Evolutionary conservation across 2,329 filamentous ascomycete genomes (phyloP).

Genomic region (Alternaria metachromatica): DNA sequence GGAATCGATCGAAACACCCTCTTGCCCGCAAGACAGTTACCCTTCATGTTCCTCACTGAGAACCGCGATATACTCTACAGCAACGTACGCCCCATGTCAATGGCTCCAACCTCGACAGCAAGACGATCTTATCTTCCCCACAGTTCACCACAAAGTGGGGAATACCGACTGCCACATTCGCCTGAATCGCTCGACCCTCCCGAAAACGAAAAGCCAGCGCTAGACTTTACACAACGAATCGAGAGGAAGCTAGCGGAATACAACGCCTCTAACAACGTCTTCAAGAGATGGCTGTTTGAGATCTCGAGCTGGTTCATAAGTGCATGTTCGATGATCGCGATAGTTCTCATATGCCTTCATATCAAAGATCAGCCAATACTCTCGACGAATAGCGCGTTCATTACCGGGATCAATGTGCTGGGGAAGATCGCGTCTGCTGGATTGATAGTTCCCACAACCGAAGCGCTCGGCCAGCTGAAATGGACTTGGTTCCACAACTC

Average conservation of each 20-base stretch:
- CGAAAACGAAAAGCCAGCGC: not conserved
- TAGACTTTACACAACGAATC: not conserved
- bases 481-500: conserved; percentile 33
- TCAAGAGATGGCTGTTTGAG: not conserved
- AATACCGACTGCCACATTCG: too few relatives aligned
- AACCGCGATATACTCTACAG: too few relatives aligned
- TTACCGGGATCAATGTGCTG: conserved; percentile 6
- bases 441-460: conserved; percentile 29
- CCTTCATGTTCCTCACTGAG: too few relatives aligned
- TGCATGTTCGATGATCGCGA: too few relatives aligned
- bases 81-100: too few relatives aligned
- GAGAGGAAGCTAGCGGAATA: not conserved
- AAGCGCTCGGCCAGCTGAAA: conserved; percentile 37
- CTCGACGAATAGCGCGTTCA: too few relatives aligned
- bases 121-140: too few relatives aligned
- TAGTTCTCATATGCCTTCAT: too few relatives aligned
- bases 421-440: conserved; percentile 27
- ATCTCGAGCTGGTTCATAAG: not conserved
- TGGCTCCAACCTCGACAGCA: too few relatives aligned
- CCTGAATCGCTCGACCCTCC: not conserved
- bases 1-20: not conserved
- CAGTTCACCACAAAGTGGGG: too few relatives aligned
- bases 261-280: not conserved
- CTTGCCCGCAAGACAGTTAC: not conserved
- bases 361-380: too few relatives aligned